Evolutionary conservation across 108 stramenopile species (phyloP).

Genomic region (Asterionellopsis glacialis): DNA sequence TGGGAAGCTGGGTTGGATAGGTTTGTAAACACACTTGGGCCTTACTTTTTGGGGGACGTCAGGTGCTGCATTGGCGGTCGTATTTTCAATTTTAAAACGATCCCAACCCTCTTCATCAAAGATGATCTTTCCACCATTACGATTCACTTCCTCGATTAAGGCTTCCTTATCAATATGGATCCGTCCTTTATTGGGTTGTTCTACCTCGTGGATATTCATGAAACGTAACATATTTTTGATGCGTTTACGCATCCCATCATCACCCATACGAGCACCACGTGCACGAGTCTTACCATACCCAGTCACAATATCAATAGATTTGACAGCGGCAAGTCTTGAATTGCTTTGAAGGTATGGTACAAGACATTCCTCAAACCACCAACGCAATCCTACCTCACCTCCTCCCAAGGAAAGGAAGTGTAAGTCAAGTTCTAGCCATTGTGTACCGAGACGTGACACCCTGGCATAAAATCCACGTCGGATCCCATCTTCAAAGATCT

Average conservation of each 20-base stretch:
- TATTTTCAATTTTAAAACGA: conserved; percentile 38
- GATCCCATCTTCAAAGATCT: conserved; percentile 74
- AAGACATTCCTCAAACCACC: conserved; percentile 88
- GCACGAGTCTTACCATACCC: conserved; percentile 85
- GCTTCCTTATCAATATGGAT: conserved; percentile 72
- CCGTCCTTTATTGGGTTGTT: conserved; percentile 77
- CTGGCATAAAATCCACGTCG: conserved; percentile 78
- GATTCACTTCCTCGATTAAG: conserved; percentile 52
- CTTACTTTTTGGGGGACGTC: conserved; percentile 71
- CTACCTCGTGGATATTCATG: conserved; percentile 71
- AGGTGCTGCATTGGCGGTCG: conserved; percentile 44
- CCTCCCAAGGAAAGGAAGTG: conserved; percentile 84
- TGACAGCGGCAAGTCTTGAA: conserved; percentile 63
- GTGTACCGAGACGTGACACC: conserved; percentile 72
- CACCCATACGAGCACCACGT: conserved; percentile 67
- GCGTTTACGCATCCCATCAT: conserved; percentile 82
- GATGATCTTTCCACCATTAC: conserved; percentile 64
- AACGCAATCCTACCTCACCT: conserved; percentile 78
- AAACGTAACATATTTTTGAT: conserved; percentile 78
- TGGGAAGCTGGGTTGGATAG: too few species aligned
- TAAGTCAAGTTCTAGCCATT: conserved; percentile 85
- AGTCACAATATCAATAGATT: conserved; percentile 83
- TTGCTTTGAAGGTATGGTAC: conserved; percentile 62
- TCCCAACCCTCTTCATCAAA: conserved; percentile 71
- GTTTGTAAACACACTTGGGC: conserved; percentile 9